Evolutionary conservation across 192 early-diverging fungal species (phyloP), one percentile per base, ranked within the genome.

Genomic region (Coemansia reversa): DNA sequence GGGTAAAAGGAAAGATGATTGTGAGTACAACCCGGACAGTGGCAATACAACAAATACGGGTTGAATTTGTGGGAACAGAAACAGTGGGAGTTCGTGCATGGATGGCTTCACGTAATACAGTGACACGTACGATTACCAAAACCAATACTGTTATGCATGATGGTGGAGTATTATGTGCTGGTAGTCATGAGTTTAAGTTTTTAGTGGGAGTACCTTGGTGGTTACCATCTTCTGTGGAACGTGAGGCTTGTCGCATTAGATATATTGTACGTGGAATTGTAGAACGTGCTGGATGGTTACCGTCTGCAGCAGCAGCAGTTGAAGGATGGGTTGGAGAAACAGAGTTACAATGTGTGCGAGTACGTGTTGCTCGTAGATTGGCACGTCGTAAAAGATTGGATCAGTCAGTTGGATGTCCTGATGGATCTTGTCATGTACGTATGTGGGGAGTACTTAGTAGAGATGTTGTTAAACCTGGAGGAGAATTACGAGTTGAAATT

Each of bases 321-420:
- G 19, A 50, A 25, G 23, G 18, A 62, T 64, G 51, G 70, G 16
- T 50, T 11, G 60, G 5, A 14, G 77, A 74, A 69, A 53, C 28
- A 19, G 72, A 74, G 58, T 33, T 80, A 16, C 23, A 22, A 39
- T 74, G 72, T 39, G 60, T 47, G 7, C 64, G 67, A 1, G n/a
- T 73, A 28, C 63, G 77, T 0, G 62, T 32, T 18, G 47, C 68
- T 2, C 50, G 51, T 45, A 60, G 77, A 2, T 58, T 80, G 58
- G 77, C 77, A 12, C 53, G 72, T 18, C 47, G 62, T 4, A 70
- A 71, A 65, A 57, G 55, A 1, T 51, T 80, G 2, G 77, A 80
- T 55, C 77, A 80, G 65, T 80, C 77, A 33, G 77, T 80, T 14
- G 77, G 77, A 5, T 80, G 77, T 32, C 77, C 77, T 6, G 72